Conservation (phyloP, 129 eudicot species). For the Glebionis coronaria region DNA sequence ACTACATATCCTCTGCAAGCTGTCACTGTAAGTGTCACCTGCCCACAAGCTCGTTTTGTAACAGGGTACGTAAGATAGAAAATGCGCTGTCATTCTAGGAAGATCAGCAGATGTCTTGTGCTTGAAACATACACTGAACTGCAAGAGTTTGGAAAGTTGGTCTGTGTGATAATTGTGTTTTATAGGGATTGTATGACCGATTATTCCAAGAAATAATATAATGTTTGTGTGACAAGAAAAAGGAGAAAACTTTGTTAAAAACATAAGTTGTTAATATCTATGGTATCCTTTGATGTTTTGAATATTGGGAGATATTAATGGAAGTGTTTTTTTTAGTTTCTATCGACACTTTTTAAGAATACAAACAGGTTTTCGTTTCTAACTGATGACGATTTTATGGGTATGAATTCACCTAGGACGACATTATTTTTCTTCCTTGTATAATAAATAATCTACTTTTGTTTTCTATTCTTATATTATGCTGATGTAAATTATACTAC, state of each 20-base stretch:
- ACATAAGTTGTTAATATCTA: conserved; percentile 35
- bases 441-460: neutral
- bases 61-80: conserved; percentile 25
- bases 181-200: conserved; percentile 27
- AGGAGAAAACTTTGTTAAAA: conserved; percentile 28
- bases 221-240: conserved; percentile 30
- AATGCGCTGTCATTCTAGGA: conserved; percentile 25
- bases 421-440: neutral
- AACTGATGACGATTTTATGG: neutral
- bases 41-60: conserved; percentile 13
- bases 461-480: too few relatives aligned
- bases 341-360: conserved; percentile 27
- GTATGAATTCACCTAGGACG: conserved; percentile 1
- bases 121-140: neutral
- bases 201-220: conserved; percentile 27
- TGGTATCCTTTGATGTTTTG: conserved; percentile 33
- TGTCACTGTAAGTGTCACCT: neutral
- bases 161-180: conserved; percentile 27
- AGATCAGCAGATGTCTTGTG: neutral
- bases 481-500: neutral
- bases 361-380: conserved; percentile 37
- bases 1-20: conserved; percentile 14
- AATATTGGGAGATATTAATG: conserved; percentile 21
- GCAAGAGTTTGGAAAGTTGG: conserved; percentile 37
- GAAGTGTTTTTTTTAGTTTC: conserved; percentile 26